Conservation (phyloP, 352 stramenopile genomes). For the Pythium rhizo-oryzae region DNA sequence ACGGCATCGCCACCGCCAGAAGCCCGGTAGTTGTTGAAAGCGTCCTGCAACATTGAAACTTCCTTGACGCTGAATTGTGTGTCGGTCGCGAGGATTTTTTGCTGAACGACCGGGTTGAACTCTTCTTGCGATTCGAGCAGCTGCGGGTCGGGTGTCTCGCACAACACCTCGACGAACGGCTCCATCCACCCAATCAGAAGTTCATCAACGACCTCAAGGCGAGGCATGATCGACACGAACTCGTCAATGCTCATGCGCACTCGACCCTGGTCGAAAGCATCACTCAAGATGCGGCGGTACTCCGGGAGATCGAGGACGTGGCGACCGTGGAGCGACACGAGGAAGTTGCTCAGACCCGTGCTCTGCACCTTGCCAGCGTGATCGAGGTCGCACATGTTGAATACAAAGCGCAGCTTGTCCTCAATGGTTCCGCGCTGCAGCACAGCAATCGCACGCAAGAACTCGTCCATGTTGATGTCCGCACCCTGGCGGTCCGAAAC, state of each 20-base stretch:
- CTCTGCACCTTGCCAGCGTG: slow-evolving; percentile 86
- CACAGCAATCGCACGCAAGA: slow-evolving; percentile 81
- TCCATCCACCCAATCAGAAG: slow-evolving; percentile 86
- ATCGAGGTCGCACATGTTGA: slow-evolving; percentile 90
- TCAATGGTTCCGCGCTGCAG: slow-evolving; percentile 71
- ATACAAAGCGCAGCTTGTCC: slow-evolving; percentile 80
- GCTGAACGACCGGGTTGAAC: slow-evolving; percentile 87
- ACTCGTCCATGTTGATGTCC: slow-evolving; percentile 91
- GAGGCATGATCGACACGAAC: slow-evolving; percentile 66
- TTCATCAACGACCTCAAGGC: slow-evolving; percentile 43
- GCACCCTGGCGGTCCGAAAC: slow-evolving; percentile 81
- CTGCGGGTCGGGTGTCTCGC: slow-evolving; percentile 77
- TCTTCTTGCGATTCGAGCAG: slow-evolving; percentile 87
- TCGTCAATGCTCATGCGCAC: slow-evolving; percentile 70
- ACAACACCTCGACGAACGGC: slow-evolving; percentile 85
- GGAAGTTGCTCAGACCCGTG: slow-evolving; percentile 84
- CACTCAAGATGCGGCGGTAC: slow-evolving; percentile 74
- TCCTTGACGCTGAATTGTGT: slow-evolving; percentile 82
- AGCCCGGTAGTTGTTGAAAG: slow-evolving; percentile 82
- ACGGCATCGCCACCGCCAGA: slow-evolving; percentile 68
- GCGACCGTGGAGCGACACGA: slow-evolving; percentile 79
- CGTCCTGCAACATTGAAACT: slow-evolving; percentile 79
- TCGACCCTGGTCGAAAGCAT: slow-evolving; percentile 83
- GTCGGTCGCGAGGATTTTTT: slow-evolving; percentile 87
- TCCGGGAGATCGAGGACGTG: slow-evolving; percentile 74